Percentiles rank a stretch among this genome's conserved stretches.
Evolutionary conservation across 2,329 filamentous ascomycete species (phyloP).

Genomic region (Cladosporium sp.): DNA sequence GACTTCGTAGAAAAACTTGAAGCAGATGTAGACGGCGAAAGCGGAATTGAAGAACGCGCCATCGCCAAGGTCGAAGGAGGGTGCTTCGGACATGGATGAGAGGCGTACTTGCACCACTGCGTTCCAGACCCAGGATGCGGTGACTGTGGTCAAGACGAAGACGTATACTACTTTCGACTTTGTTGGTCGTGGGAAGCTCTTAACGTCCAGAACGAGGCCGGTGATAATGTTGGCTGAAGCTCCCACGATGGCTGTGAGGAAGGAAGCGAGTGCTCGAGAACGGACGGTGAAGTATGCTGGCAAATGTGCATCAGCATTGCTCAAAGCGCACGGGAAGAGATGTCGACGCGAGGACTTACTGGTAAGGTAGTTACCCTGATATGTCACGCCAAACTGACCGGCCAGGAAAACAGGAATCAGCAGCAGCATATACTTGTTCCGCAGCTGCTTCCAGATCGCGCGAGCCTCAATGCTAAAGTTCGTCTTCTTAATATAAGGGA

Average conservation of each 20-base stretch:
- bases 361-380: conserved; percentile 46
- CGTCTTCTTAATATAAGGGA: conserved; percentile 33
- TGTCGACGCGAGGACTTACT: conserved; percentile 54
- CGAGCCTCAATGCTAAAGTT: conserved; percentile 35
- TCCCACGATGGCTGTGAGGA: conserved; percentile 40
- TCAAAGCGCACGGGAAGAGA: too few species aligned
- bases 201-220: conserved; percentile 16
- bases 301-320: too few species aligned
- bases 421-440: conserved; percentile 33
- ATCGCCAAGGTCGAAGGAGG: conserved; percentile 16
- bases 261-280: conserved; percentile 40
- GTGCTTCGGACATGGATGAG: not conserved
- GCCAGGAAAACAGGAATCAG: conserved; percentile 39
- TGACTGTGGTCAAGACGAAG: conserved; percentile 14
- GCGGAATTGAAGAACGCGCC: conserved; percentile 18
- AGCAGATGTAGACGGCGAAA: conserved; percentile 21
- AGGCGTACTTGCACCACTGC: conserved; percentile 14
- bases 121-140: conserved; percentile 18
- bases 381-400: conserved; percentile 42
- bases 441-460: conserved; percentile 33
- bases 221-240: conserved; percentile 8
- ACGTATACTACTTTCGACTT: conserved; percentile 17
- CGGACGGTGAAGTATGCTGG: conserved; percentile 43
- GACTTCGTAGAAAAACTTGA: conserved; percentile 25
- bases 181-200: conserved; percentile 6